Conservation (phyloP, 208 protist genomes). For the Endotrypanum monterogeii region DNA sequence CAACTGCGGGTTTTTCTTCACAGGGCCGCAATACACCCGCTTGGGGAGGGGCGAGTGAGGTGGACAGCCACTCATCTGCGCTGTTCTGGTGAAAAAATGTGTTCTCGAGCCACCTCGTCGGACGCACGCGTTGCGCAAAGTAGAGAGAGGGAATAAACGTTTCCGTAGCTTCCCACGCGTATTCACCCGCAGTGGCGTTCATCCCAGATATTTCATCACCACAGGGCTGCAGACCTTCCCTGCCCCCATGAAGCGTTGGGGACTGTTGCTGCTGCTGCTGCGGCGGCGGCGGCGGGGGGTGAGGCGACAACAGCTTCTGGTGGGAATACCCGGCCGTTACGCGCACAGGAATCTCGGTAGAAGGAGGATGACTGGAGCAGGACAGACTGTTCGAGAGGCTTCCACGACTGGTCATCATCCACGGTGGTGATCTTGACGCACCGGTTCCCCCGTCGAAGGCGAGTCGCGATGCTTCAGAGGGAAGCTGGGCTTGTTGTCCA, state of each 20-base stretch:
- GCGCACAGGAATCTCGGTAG: not conserved
- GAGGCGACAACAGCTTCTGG: not conserved
- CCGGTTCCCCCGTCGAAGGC: not conserved
- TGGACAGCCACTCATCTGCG: not conserved
- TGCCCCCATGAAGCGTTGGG: not conserved
- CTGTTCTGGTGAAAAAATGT: not conserved
- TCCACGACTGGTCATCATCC: too few species aligned
- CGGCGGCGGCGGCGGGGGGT: not conserved
- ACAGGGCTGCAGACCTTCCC: not conserved
- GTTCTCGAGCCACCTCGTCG: slow-evolving; percentile 1
- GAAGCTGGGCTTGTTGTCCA: not conserved
- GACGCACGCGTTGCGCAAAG: slow-evolving; percentile 5
- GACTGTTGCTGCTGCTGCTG: not conserved
- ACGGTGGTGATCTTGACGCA: not conserved
- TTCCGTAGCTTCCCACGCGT: slow-evolving; percentile 12
- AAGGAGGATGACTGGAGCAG: not conserved
- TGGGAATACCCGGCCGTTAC: not conserved
- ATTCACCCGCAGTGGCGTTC: slow-evolving; percentile 8
- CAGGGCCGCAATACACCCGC: not conserved
- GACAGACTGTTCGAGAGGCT: not conserved
- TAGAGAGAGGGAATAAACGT: slow-evolving; percentile 25
- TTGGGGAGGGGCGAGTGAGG: not conserved
- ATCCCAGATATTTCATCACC: not conserved
- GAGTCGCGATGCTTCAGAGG: not conserved
- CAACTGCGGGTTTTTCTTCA: not conserved